Base-by-base conservation (phyloP, 2,329 filamentous ascomycete genomes). In the Epichloe sylvatica region DNA sequence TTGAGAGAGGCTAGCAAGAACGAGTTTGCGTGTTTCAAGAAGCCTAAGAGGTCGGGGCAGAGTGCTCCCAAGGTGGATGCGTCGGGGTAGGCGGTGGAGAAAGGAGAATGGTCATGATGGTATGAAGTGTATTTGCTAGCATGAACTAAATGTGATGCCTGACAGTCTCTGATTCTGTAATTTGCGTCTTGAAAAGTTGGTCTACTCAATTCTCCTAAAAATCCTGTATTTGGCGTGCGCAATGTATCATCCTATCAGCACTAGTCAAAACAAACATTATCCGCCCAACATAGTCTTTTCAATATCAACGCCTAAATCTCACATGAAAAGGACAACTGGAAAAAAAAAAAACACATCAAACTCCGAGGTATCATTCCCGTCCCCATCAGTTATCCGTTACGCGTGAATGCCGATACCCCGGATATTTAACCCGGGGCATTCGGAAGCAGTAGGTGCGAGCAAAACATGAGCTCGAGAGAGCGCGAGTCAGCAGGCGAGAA, bases 21-120 rank as follows among this genome's bases (percentile, higher is more conserved):
- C 55, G 86, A 94, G 65, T 95, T 95, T 71, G 80, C 82, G n/a
- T 90, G 86, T 64, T 91, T 91, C 64, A 82, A 77, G 64, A 85
- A 83, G 65, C 71, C 71, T 19, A 77, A 78, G 64, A 67, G 73
- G 53, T 62, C 67, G 11, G 66, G 64, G 1, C 59, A 62, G 21
- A 56, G 56, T 3, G 54, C 60, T 7, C 59, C 60, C 38, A 60
- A 66, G 46, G 60, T 60, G n/a, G 64, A 66, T 33, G 63, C 62
- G 23, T 59, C 62, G 5, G 51, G 49, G 5, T 40, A 47, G 41
- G 35, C 40, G 13, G 30, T 11, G 13, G 21, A 46, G 7, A 44
- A 30, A 2, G 40, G 5, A 17, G 23, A 13, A 23, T 34, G 8
- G n/a, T 1, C 17, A n/a, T 21, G 41, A 36, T 21, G 30, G 19